A percentile compares a stretch with the other conserved stretches of the same genome.
phyloP scores from a whole-genome alignment of 2,329 filamentous ascomycete genomes.

The Aspergillus sp. region DNA sequence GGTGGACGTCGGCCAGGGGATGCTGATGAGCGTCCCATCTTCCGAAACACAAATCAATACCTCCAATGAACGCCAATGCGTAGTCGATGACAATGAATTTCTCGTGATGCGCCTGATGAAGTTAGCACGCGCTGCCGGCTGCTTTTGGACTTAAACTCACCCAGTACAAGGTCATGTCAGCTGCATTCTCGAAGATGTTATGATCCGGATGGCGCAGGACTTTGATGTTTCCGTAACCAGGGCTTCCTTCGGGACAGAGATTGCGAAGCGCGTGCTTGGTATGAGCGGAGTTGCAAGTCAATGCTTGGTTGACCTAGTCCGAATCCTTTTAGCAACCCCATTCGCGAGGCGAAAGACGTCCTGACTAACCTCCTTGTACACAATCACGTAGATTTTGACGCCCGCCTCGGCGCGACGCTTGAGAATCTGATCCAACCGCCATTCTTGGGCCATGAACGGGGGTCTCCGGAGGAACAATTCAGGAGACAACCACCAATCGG shows the following conservation, averaged over 20 bases:
- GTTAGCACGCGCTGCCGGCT: conserved; percentile 6
- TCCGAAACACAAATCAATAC: conserved; percentile 92
- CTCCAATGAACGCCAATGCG: conserved; percentile 85
- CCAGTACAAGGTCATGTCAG: conserved; percentile 97
- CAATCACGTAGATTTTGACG: conserved; percentile 89
- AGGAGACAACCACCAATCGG: conserved; percentile 95
- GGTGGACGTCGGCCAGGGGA: conserved; percentile 81
- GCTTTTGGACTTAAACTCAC: conserved; percentile 27
- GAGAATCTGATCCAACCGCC: conserved; percentile 79
- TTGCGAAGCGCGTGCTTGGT: conserved; percentile 82
- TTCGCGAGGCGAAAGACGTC: background rate
- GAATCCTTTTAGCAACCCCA: conserved; percentile 7
- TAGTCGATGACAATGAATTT: conserved; percentile 98
- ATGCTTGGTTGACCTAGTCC: conserved; percentile 62
- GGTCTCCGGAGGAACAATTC: conserved; percentile 83
- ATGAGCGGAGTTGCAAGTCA: conserved; percentile 90
- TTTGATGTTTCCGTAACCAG: conserved; percentile 83
- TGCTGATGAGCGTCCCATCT: conserved; percentile 90
- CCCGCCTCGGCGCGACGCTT: conserved; percentile 88
- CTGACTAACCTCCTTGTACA: conserved; percentile 74
- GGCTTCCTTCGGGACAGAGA: conserved; percentile 77
- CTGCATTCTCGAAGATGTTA: conserved; percentile 88
- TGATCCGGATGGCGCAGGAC: conserved; percentile 93
- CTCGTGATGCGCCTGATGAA: conserved; percentile 76
- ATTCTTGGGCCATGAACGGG: conserved; percentile 79